A percentile compares a stretch with the other conserved stretches of the same genome.
These are phyloP conservation scores for Boletus edulis DNA, from an alignment of 768 basidiomycete species.

Conservation along the genomic window DNA sequence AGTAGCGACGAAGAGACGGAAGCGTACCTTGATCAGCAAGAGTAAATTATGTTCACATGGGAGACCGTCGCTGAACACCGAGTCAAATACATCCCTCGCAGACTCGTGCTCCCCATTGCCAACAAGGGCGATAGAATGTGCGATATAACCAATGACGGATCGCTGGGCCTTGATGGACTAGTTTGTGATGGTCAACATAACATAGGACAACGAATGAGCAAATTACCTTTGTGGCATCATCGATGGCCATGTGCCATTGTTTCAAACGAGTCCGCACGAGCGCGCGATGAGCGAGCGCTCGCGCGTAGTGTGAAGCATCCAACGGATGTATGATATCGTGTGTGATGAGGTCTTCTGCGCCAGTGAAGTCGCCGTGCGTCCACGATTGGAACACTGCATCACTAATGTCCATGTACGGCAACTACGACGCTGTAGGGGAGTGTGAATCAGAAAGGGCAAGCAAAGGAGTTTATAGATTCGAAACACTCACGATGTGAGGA, in stretches of 20 bases:
- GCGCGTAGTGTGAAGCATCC: not conserved
- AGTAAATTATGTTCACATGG: not conserved
- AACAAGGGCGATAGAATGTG: not conserved
- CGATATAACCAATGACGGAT: slow-evolving; percentile 11
- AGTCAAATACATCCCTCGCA: not conserved
- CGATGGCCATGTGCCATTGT: not conserved
- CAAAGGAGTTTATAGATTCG: too few relatives aligned
- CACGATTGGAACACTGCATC: not conserved
- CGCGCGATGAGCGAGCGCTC: not conserved
- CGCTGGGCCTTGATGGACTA: slow-evolving; percentile 3
- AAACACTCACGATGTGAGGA: not conserved
- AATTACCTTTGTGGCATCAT: not conserved
- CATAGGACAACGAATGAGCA: accelerated
- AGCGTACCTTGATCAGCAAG: not conserved
- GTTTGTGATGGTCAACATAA: not conserved
- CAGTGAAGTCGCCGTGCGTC: not conserved
- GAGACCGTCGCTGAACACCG: not conserved
- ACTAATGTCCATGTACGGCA: not conserved
- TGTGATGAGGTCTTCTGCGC: not conserved
- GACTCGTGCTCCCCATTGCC: not conserved
- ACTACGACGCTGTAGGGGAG: not conserved
- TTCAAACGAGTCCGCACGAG: not conserved
- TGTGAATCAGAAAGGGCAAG: not conserved
- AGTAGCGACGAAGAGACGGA: not conserved
- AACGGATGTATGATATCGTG: not conserved